A percentile compares a stretch with the other conserved stretches of the same genome.
Conservation (phyloP, 106 monocot species). For the Dioscorea dumetorum region DNA sequence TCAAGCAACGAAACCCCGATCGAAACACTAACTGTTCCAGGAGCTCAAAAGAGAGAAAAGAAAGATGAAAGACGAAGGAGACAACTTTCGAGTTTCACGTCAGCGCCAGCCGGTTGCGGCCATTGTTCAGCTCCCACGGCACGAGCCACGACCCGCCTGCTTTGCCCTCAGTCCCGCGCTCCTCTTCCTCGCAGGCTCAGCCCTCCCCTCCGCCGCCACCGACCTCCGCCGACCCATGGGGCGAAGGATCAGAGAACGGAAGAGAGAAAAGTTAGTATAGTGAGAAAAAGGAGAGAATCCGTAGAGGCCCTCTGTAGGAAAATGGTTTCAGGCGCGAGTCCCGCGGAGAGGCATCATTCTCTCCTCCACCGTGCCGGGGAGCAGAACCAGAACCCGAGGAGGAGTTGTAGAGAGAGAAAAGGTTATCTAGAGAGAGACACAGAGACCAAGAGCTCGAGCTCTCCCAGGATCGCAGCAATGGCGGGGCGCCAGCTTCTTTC, state of each 20-base stretch:
- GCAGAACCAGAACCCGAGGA: slow-evolving; percentile 23
- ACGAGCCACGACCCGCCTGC: slow-evolving; percentile 49
- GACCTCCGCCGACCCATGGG: slow-evolving; percentile 30
- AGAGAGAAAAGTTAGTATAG: slow-evolving; percentile 4
- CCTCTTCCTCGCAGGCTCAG: slow-evolving; percentile 27
- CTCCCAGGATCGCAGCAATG: background rate
- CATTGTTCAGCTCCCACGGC: slow-evolving; percentile 41
- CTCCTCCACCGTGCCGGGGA: slow-evolving; percentile 13
- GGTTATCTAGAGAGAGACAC: background rate
- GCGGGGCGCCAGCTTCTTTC: background rate
- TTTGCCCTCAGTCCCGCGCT: slow-evolving; percentile 36
- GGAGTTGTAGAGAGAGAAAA: background rate
- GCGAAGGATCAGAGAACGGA: background rate
- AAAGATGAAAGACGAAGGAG: background rate
- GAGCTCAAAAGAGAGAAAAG: background rate
- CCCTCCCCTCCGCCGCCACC: slow-evolving; percentile 18
- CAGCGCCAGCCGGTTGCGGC: too few species aligned
- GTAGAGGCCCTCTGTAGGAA: background rate
- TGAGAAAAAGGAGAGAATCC: background rate
- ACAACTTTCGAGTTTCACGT: background rate
- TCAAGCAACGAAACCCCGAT: background rate
- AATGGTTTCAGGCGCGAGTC: too few species aligned
- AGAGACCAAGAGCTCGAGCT: background rate
- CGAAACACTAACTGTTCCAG: background rate
- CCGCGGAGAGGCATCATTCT: slow-evolving; percentile 9